These are phyloP conservation scores for Sphagnum tenellum DNA, from an alignment of 225 moss, liverwort and hornwort genomes.

Conservation along the genomic window DNA sequence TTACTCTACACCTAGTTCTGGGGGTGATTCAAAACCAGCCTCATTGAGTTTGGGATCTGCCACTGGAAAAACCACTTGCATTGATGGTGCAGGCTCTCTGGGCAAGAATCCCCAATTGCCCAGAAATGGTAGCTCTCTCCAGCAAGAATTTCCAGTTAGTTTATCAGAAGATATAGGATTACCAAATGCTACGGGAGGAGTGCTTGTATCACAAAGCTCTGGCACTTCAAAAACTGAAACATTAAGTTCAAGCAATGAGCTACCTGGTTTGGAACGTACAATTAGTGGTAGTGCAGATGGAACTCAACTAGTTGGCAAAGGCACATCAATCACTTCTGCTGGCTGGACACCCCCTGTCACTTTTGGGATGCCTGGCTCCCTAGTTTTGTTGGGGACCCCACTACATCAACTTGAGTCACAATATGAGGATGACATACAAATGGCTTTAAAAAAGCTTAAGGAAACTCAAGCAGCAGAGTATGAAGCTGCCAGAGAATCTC, in stretches of 20 bases:
- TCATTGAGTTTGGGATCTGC: constrained; percentile 3
- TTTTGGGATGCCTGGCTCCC: neutral
- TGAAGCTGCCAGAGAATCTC: constrained; percentile 23
- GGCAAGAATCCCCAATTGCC: no score
- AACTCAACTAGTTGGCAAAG: no score
- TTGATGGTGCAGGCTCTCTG: no score
- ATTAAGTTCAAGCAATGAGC: neutral
- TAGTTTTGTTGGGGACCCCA: constrained; percentile 8
- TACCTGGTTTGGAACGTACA: neutral
- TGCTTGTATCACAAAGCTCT: constrained; percentile 1
- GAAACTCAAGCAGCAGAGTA: constrained; percentile 51
- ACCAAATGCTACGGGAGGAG: neutral
- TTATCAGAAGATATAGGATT: no score
- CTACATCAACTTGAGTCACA: constrained; percentile 30
- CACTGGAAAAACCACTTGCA: neutral
- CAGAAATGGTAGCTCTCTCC: no score
- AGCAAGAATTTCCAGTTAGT: no score
- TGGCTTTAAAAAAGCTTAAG: constrained; percentile 36
- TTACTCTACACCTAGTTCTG: neutral
- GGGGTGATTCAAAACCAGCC: neutral
- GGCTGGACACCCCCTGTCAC: no score
- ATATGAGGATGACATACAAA: constrained; percentile 30
- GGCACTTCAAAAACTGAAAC: neutral
- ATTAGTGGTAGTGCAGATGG: no score
- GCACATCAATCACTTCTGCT: no score